Evolutionary conservation across 352 stramenopile genomes (phyloP), one percentile per base, ranked within the genome.

Genomic region (Phytophthora pluvialis): DNA sequence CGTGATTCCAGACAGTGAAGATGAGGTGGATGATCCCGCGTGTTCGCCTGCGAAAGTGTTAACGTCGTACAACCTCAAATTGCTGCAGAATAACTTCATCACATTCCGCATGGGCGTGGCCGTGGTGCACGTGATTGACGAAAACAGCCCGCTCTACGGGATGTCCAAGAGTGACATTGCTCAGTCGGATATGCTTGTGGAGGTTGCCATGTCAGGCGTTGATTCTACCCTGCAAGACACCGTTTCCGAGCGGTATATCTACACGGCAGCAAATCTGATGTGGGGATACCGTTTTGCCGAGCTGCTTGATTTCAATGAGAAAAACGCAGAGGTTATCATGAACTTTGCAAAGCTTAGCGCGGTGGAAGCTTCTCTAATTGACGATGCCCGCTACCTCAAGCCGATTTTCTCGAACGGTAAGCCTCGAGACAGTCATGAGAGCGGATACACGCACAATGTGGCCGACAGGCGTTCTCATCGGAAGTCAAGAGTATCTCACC

Each of bases 221-320:
- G 87, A 95, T 44, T 93, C 87, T 43, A 95, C 83, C n/a, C 61
- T 93, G 5, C 87, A 95, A 56, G 83, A 90, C 58, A 93, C 84
- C 1, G 81, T 95, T n/a, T 75, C 83, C 0, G 83, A 95, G 58
- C 78, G 86, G n/a, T 84, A 86, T 48, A 85, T 83, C 21, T 95
- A 95, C 65, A 91, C 84, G 12, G 69, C 78, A 13, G 64, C 77
- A 21, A 80, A 89, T 53, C 53, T 95, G 26, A 76, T 73, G 52
- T 90, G 80, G 80, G 84, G 84, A 2, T 93, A 80, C 33, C 81
- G 83, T 26, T 95, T 95, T 58, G 74, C 81, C 0, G 80, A 91
- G 32, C 64, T 95, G 29, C 42, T 95, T 5, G 72, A 91, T 26
- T 94, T 94, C 43, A 77, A 91, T 33, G 78, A 91, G 54, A 49